Base-by-base conservation (phyloP, 2,329 filamentous ascomycete species). In the Talaromyces atroroseus region DNA sequence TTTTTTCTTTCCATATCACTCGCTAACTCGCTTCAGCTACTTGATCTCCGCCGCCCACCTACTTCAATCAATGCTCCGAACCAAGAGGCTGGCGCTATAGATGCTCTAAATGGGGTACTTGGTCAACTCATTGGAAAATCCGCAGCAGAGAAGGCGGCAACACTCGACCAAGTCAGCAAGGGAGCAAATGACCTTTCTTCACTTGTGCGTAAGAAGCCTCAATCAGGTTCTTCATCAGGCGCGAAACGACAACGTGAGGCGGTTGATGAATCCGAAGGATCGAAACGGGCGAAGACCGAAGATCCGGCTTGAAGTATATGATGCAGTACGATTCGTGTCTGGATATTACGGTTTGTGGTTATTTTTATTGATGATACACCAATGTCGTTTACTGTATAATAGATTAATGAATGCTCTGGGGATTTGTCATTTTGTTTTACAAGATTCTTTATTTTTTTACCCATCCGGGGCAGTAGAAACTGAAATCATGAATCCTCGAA, bases 141-240 rank as follows among this genome's bases (percentile, higher is more conserved):
- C 3, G 70, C 78, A 29, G 74, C 72, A 2, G 77, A 80, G 48
- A 78, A 83, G 63, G 76, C 79, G 59, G 77, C 77, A 18, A 74
- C 76, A 51, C 70, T 85, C 23, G 78, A 80, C 21, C 78, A 83
- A 59, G 82, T 77, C 11, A 79, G 78, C 1, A 77, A 78, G 62
- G 71, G 70, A 14, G 83, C 83, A 6, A 86, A 80, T 49, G 83
- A 87, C 65, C 71, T 87, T 5, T 81, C 76, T 16, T 76, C 79
- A 1, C 69, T 86, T 51, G 79, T 86, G 5, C 81, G 81, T 59
- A 81, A 76, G 65, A 82, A 82, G 70, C 72, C 75, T 58, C 65
- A 64, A n/a, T 52, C 55, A 20, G 52, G 53, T 38, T 58, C 49
- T 26, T 23, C 40, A 20, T 59, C 63, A 23, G 44, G 56, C n/a